These are phyloP conservation scores for Capsicum chinense DNA, from an alignment of 257 asterid genomes.

Conservation along the genomic window DNA sequence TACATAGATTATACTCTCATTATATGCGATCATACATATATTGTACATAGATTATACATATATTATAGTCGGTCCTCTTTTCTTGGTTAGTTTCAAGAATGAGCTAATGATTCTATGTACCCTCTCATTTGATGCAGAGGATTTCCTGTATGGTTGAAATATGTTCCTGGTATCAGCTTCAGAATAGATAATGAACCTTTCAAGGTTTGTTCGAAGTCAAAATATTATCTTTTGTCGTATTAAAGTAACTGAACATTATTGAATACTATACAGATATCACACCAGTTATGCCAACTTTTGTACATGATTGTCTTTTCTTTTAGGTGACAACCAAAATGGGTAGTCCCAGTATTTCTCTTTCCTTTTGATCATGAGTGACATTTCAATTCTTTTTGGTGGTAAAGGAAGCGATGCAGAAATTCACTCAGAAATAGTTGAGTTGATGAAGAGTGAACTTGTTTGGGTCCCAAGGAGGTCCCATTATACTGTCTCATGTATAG, in stretches of 20 bases:
- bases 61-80: not conserved
- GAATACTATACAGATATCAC: not conserved
- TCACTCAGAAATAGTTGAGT: slow-evolving; percentile 60
- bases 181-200: slow-evolving; percentile 74
- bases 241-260: not conserved
- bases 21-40: not conserved
- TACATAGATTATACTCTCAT: not conserved
- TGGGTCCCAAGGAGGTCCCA: slow-evolving; percentile 79
- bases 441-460: slow-evolving; percentile 69
- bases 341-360: not conserved
- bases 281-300: not conserved
- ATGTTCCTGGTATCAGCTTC: slow-evolving; percentile 73
- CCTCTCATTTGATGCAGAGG: slow-evolving; percentile 54
- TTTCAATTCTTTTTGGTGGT: slow-evolving; percentile 22
- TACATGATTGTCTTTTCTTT: not conserved
- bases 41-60: not conserved
- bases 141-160: slow-evolving; percentile 79
- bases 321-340: not conserved
- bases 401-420: slow-evolving; percentile 67
- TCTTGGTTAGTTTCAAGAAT: not conserved
- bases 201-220: slow-evolving; percentile 49
- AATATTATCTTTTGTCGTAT: not conserved
- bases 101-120: not conserved
- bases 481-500: slow-evolving; percentile 70
- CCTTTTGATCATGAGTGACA: not conserved